These are phyloP conservation scores for Durio zibethinus DNA, from an alignment of 345 rosid genomes.

Conservation along the genomic window DNA sequence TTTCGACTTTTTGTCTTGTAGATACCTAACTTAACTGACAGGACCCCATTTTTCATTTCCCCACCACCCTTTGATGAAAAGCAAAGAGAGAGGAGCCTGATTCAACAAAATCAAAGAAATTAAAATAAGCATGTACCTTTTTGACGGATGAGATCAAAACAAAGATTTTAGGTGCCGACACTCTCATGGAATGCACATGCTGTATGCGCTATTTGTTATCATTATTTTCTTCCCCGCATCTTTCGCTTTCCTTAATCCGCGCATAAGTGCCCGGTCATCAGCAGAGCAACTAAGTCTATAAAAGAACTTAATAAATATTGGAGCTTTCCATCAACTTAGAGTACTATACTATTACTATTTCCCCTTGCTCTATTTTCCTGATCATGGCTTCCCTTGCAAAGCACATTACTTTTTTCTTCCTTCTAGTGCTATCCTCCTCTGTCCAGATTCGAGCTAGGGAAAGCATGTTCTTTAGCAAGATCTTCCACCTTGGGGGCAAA, in stretches of 20 bases:
- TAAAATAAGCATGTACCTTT: conserved; percentile 10
- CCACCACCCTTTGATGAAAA: neutral
- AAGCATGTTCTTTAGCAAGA: conserved; percentile 26
- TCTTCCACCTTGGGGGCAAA: conserved; percentile 15
- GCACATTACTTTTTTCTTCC: conserved; percentile 16
- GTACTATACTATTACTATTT: neutral
- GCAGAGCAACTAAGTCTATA: neutral
- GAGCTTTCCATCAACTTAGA: neutral
- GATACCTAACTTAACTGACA: conserved; percentile 33
- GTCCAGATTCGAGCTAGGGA: conserved; percentile 31
- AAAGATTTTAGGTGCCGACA: conserved; percentile 9
- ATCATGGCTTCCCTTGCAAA: conserved; percentile 22
- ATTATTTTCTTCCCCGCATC: neutral
- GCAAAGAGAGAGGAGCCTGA: conserved; percentile 6
- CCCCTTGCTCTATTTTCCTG: neutral
- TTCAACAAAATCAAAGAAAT: neutral
- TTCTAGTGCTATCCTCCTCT: conserved; percentile 13
- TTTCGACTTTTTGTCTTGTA: neutral
- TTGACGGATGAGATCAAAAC: conserved; percentile 12
- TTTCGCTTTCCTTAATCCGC: conserved; percentile 6
- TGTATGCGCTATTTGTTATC: neutral
- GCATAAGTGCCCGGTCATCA: conserved; percentile 9
- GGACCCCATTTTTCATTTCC: neutral
- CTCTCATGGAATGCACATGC: conserved; percentile 12
- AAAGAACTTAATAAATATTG: neutral